phyloP scores from a whole-genome alignment of 116 monocot species.

The Phalaenopsis hybrid region DNA sequence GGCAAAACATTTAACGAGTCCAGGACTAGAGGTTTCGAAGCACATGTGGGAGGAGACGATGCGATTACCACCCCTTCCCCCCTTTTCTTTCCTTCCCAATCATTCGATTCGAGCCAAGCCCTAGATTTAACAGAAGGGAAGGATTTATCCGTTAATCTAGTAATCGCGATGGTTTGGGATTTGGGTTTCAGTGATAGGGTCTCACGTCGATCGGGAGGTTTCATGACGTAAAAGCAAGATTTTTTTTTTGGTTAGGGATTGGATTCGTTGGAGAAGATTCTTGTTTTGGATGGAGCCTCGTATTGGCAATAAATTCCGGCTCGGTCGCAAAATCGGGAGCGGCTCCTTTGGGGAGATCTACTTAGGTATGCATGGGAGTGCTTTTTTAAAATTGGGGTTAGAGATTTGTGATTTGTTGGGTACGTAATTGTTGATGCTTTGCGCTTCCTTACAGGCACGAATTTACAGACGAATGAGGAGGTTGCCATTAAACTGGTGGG shows the following conservation, averaged over 20 bases:
- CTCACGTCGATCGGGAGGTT: neutral
- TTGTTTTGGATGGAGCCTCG: slow-evolving; percentile 19
- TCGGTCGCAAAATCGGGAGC: slow-evolving; percentile 26
- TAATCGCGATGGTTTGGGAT: neutral
- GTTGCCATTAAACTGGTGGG: slow-evolving; percentile 81
- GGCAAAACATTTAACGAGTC: neutral
- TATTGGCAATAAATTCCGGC: slow-evolving; percentile 22
- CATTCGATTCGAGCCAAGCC: neutral
- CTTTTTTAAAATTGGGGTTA: neutral
- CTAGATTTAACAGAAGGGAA: neutral
- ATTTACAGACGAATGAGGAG: slow-evolving; percentile 65
- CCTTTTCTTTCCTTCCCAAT: neutral
- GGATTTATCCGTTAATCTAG: neutral
- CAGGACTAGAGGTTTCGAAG: neutral
- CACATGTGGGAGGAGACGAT: too few relatives aligned
- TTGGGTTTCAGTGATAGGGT: neutral
- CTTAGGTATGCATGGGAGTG: slow-evolving; percentile 12
- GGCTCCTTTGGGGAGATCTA: slow-evolving; percentile 32
- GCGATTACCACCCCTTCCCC: neutral
- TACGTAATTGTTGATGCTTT: slow-evolving; percentile 3
- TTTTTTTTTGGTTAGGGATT: slow-evolving; percentile 2
- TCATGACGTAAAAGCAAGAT: neutral
- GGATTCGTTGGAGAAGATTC: neutral
- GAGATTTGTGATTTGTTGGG: neutral
- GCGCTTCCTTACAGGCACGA: slow-evolving; percentile 39